Evolutionary conservation across 257 asterid species (phyloP).

Genomic region (Penstemon barbatus): DNA sequence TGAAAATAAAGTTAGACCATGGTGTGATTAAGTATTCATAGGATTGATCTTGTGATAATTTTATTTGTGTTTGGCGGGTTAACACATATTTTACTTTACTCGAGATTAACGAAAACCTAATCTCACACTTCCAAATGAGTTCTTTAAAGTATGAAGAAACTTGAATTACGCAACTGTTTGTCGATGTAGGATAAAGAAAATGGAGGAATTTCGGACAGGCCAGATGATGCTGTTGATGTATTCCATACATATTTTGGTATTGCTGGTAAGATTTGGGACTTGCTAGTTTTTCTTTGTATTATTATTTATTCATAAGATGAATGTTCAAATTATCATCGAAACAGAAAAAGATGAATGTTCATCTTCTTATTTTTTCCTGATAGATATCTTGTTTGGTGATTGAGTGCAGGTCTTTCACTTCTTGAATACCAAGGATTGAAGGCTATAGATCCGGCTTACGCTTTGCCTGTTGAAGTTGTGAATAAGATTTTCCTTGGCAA

Average conservation of each 20-base stretch:
- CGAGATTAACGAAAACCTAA: too few relatives aligned
- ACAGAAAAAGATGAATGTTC: too few relatives aligned
- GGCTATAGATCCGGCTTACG: conserved; percentile 84
- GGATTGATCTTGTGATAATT: too few relatives aligned
- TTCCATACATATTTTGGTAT: conserved; percentile 88
- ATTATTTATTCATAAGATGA: background rate
- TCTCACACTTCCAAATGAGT: too few relatives aligned
- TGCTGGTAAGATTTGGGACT: conserved; percentile 56
- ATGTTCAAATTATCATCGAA: too few relatives aligned
- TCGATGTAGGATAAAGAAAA: conserved; percentile 74
- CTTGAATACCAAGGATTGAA: conserved; percentile 76
- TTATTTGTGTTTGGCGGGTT: too few relatives aligned
- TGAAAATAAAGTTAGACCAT: too few relatives aligned
- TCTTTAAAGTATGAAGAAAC: too few relatives aligned
- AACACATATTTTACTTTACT: too few relatives aligned
- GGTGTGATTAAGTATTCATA: too few relatives aligned
- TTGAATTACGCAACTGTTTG: background rate
- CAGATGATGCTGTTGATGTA: conserved; percentile 92
- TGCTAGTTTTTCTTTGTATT: background rate
- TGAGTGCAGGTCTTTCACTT: conserved; percentile 70
- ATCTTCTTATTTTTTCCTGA: too few relatives aligned
- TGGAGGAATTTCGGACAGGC: conserved; percentile 96
- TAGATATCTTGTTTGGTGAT: background rate
- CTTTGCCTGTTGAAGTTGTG: conserved; percentile 72
- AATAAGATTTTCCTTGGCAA: conserved; percentile 51